Percentiles rank a stretch among this genome's conserved stretches.
Evolutionary conservation across 2,329 filamentous ascomycete species (phyloP).

Genomic region (Ophiostoma angusticollis): DNA sequence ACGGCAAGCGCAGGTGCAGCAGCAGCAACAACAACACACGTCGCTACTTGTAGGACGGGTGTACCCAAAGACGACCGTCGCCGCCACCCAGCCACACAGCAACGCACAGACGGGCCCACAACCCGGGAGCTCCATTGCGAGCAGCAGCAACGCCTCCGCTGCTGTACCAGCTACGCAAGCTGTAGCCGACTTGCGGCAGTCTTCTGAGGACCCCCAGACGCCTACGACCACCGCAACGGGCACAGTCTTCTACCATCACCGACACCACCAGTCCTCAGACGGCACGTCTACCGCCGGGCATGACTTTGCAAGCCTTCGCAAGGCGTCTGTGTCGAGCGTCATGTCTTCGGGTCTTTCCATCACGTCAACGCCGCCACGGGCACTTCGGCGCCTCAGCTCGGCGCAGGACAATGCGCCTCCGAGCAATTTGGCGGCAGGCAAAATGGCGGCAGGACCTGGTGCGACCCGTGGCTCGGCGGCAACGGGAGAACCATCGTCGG

Average conservation of each 20-base stretch:
- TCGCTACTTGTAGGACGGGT: constrained; percentile 15
- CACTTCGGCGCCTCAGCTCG: constrained; percentile 19
- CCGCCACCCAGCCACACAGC: constrained; percentile 19
- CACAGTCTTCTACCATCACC: constrained; percentile 23
- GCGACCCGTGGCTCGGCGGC: background rate
- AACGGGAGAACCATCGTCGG: constrained; percentile 15
- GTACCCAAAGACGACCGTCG: constrained; percentile 23
- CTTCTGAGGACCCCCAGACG: constrained; percentile 36
- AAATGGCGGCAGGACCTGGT: too few species aligned
- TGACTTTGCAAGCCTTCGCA: constrained; percentile 24
- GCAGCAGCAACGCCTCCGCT: constrained; percentile 6
- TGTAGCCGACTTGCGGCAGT: constrained; percentile 25
- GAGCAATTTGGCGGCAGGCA: constrained; percentile 8
- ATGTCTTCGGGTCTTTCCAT: constrained; percentile 25
- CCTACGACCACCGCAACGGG: constrained; percentile 29
- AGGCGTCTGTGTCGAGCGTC: constrained; percentile 31
- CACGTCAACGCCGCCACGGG: constrained; percentile 22
- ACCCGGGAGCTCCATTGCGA: constrained; percentile 18
- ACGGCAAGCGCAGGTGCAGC: background rate
- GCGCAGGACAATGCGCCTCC: constrained; percentile 17
- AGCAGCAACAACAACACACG: constrained; percentile 9
- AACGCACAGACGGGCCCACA: constrained; percentile 25
- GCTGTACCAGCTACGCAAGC: background rate
- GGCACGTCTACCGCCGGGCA: constrained; percentile 24
- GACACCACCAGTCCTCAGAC: constrained; percentile 31